Conservation (phyloP, 2,329 filamentous ascomycete genomes). For the Penicillium sp. region DNA sequence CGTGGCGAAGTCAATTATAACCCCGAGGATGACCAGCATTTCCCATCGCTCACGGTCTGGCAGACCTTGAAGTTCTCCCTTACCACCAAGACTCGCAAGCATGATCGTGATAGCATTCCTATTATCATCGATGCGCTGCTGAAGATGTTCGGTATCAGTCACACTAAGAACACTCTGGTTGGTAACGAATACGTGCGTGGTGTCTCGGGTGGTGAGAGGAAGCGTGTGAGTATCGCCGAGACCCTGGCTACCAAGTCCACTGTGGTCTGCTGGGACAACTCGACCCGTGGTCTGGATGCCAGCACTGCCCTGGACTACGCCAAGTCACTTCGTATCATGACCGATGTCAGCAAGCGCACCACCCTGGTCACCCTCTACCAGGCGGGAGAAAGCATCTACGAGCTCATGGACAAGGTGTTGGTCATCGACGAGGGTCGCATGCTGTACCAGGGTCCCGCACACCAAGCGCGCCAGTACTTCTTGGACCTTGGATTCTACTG, state of each 20-base stretch:
- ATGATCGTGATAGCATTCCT: constrained; percentile 62
- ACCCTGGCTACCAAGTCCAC: constrained; percentile 71
- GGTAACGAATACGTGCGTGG: constrained; percentile 72
- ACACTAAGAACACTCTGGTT: constrained; percentile 72
- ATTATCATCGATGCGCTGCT: constrained; percentile 69
- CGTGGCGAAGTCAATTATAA: constrained; percentile 78
- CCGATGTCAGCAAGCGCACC: constrained; percentile 70
- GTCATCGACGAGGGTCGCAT: constrained; percentile 72
- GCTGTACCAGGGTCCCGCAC: constrained; percentile 64
- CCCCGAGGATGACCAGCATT: constrained; percentile 73
- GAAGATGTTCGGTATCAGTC: constrained; percentile 75
- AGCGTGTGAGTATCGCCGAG: constrained; percentile 77
- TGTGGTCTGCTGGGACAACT: constrained; percentile 78
- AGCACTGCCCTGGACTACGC: constrained; percentile 77
- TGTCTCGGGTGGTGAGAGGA: constrained; percentile 77
- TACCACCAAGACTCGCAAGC: constrained; percentile 71
- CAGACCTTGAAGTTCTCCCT: constrained; percentile 75
- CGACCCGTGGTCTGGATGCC: constrained; percentile 74
- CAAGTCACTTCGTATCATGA: constrained; percentile 69
- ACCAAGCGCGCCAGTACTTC: constrained; percentile 66
- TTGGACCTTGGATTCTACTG: constrained; percentile 63
- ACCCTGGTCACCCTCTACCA: constrained; percentile 72
- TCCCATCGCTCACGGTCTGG: constrained; percentile 72
- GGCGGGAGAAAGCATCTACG: constrained; percentile 67
- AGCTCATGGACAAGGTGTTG: constrained; percentile 77